Evolutionary conservation across 2,329 filamentous ascomycete species (phyloP).

Genomic region (Amylocarpus encephaloides): DNA sequence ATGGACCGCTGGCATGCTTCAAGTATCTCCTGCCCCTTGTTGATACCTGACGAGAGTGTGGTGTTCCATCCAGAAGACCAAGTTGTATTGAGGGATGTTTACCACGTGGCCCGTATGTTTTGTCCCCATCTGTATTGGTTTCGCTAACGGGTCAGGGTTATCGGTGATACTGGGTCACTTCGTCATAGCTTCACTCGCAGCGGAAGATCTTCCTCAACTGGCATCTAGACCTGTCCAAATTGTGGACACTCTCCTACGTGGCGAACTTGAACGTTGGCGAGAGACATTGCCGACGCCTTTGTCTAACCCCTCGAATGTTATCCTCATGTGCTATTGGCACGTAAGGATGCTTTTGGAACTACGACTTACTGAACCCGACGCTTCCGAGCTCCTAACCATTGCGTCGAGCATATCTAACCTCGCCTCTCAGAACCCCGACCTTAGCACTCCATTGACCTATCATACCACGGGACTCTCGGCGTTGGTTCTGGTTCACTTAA

Average conservation of each 20-base stretch:
- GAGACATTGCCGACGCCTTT: slow-evolving; percentile 55
- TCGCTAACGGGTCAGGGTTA: slow-evolving; percentile 38
- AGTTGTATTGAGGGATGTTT: slow-evolving; percentile 56
- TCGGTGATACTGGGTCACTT: slow-evolving; percentile 53
- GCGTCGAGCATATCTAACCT: slow-evolving; percentile 53
- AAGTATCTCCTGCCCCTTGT: slow-evolving; percentile 55
- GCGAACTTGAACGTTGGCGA: slow-evolving; percentile 59
- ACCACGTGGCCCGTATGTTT: slow-evolving; percentile 58
- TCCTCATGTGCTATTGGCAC: slow-evolving; percentile 67
- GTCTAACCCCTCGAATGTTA: slow-evolving; percentile 42
- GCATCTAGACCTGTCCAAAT: slow-evolving; percentile 37
- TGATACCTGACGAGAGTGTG: slow-evolving; percentile 57
- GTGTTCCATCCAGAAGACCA: slow-evolving; percentile 55
- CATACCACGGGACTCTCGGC: slow-evolving; percentile 57
- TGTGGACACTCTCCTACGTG: slow-evolving; percentile 45
- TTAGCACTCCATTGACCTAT: slow-evolving; percentile 59
- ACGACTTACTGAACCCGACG: slow-evolving; percentile 48
- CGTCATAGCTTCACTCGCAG: slow-evolving; percentile 40
- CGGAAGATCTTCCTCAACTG: slow-evolving; percentile 38
- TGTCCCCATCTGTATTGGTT: neutral
- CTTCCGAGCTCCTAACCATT: slow-evolving; percentile 53
- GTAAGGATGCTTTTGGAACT: slow-evolving; percentile 58
- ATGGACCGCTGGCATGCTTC: slow-evolving; percentile 69
- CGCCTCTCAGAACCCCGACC: slow-evolving; percentile 46
- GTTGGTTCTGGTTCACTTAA: slow-evolving; percentile 55